A percentile compares a stretch with the other conserved stretches of the same genome.
Evolutionary conservation across 495 filamentous ascomycete genomes (phyloP).

Genomic region (Tuber melanosporum): DNA sequence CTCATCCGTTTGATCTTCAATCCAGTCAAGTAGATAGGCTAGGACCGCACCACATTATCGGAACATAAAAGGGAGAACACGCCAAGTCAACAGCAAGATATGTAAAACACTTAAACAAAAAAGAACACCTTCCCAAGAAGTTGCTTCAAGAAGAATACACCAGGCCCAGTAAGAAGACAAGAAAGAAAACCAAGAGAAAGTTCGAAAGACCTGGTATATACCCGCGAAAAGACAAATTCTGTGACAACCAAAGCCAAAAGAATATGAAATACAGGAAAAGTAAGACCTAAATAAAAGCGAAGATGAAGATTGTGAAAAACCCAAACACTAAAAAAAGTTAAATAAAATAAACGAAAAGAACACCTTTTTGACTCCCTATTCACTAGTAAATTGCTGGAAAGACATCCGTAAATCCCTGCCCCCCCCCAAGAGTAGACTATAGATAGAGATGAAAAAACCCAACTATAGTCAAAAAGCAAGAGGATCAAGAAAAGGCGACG

Average conservation of each 20-base stretch:
- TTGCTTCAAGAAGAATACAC: constrained; percentile 2
- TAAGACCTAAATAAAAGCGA: constrained; percentile 10
- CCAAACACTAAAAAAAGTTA: constrained; percentile 38
- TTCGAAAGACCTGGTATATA: background rate
- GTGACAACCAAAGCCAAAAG: constrained; percentile 15
- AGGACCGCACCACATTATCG: background rate
- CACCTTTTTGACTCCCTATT: constrained; percentile 35
- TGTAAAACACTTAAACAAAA: background rate
- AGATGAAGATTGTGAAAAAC: constrained; percentile 32
- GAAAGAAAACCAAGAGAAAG: background rate
- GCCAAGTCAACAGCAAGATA: background rate
- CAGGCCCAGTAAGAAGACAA: background rate
- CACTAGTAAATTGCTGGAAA: constrained; percentile 29
- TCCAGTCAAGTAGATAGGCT: background rate
- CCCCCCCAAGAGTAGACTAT: constrained; percentile 16
- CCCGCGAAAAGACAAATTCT: background rate
- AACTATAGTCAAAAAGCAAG: constrained; percentile 16
- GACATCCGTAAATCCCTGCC: constrained; percentile 11
- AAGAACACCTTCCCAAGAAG: background rate
- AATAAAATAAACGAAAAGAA: constrained; percentile 32
- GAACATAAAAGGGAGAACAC: background rate
- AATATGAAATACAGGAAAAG: constrained; percentile 23
- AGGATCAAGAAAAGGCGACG: constrained; percentile 19
- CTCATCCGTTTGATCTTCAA: background rate
- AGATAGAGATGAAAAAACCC: constrained; percentile 19